Percentiles rank a stretch among this genome's conserved stretches.
Conservation (phyloP, 441 rosid genomes). For the Adansonia madagascariensis region DNA sequence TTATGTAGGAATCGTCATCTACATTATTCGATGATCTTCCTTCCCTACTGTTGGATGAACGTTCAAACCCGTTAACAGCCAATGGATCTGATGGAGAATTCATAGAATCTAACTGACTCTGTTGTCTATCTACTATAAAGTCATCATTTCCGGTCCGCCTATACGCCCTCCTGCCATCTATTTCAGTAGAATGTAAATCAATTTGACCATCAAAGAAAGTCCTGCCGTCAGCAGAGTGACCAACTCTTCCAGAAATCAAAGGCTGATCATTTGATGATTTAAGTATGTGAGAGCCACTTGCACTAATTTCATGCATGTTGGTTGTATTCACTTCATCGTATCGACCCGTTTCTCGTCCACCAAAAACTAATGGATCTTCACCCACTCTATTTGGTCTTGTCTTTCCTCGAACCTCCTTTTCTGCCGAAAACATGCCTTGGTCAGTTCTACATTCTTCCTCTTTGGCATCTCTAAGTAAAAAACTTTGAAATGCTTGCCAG, state of each 20-base stretch:
- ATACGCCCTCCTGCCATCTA: slow-evolving; percentile 47
- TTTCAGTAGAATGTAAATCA: slow-evolving; percentile 47
- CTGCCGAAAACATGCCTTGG: slow-evolving; percentile 59
- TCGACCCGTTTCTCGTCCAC: slow-evolving; percentile 47
- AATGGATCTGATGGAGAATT: slow-evolving; percentile 52
- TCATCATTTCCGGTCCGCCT: slow-evolving; percentile 57
- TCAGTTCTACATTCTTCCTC: slow-evolving; percentile 57
- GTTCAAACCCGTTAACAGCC: slow-evolving; percentile 57
- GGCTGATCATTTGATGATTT: slow-evolving; percentile 62
- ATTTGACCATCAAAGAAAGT: slow-evolving; percentile 38
- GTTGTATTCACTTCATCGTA: slow-evolving; percentile 47
- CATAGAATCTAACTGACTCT: slow-evolving; percentile 40
- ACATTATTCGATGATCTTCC: slow-evolving; percentile 51
- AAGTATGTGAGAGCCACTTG: slow-evolving; percentile 43
- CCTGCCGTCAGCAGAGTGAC: slow-evolving; percentile 46
- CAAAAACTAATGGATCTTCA: slow-evolving; percentile 60
- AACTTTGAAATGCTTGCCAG: slow-evolving; percentile 93
- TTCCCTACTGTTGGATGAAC: slow-evolving; percentile 46
- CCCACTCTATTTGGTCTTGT: slow-evolving; percentile 47
- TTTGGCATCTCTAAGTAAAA: slow-evolving; percentile 71
- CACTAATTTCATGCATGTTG: slow-evolving; percentile 53
- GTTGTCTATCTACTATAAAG: slow-evolving; percentile 52
- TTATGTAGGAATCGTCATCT: slow-evolving; percentile 80
- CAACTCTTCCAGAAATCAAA: slow-evolving; percentile 46
- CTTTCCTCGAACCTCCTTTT: slow-evolving; percentile 56